A percentile compares a stretch with the other conserved stretches of the same genome.
These are phyloP conservation scores for Hibiscus syriacus DNA, from an alignment of 345 rosid species.

Conservation along the genomic window DNA sequence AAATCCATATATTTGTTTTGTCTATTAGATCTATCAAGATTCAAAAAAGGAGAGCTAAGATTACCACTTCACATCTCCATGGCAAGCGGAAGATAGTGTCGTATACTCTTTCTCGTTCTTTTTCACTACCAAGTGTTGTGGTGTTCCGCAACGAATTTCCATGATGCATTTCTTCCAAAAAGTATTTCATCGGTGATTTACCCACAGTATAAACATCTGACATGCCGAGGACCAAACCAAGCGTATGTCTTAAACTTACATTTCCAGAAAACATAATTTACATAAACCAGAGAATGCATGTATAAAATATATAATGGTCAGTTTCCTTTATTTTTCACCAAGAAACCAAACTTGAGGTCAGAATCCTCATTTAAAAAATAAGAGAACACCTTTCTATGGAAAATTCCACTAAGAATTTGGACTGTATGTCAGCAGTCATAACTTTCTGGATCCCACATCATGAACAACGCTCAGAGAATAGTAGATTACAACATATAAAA, in stretches of 20 bases:
- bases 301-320: not conserved
- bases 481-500: not conserved
- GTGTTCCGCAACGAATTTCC: conserved; percentile 80
- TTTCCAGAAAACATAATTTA: not conserved
- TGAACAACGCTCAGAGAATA: not conserved
- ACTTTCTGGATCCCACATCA: not conserved
- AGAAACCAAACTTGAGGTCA: not conserved
- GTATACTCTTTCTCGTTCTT: conserved; percentile 82
- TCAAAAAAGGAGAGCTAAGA: conserved; percentile 13
- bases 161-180: conserved; percentile 60
- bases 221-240: conserved; percentile 1
- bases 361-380: not conserved
- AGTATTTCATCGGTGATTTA: conserved; percentile 72
- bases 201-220: conserved; percentile 51
- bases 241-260: not conserved
- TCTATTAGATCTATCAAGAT: not conserved
- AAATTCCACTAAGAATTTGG: not conserved
- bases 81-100: conserved; percentile 96
- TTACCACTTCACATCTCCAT: conserved; percentile 98
- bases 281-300: not conserved
- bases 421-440: not conserved
- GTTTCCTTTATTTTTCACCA: not conserved
- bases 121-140: conserved; percentile 62
- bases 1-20: not conserved
- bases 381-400: not conserved